A percentile compares a stretch with the other conserved stretches of the same genome.
These are phyloP conservation scores for Cyclotella distinguenda DNA, from an alignment of 108 stramenopile genomes.

Conservation along the genomic window DNA sequence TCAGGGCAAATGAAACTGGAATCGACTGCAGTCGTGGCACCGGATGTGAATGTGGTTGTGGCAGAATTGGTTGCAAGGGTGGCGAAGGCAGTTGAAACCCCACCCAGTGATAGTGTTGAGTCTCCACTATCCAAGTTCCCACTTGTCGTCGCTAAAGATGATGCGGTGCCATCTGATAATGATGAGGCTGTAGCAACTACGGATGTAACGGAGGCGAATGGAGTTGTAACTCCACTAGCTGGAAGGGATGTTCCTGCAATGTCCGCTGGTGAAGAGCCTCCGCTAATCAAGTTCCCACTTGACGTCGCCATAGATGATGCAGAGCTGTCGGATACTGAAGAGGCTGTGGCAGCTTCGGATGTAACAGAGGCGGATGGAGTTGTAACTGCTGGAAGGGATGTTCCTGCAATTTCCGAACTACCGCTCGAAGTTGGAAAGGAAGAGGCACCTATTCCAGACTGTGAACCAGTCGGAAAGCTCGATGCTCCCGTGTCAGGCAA, in stretches of 20 bases:
- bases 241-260: no score
- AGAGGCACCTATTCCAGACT: not conserved
- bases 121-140: no score
- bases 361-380: not conserved
- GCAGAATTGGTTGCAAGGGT: not conserved
- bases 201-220: no score
- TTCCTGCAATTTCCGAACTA: not conserved
- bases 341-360: not conserved
- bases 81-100: no score
- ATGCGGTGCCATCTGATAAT: no score
- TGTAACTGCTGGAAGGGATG: not conserved
- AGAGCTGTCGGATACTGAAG: no score
- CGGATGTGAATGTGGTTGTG: not conserved
- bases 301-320: no score
- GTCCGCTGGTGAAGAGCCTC: no score
- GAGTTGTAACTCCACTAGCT: no score
- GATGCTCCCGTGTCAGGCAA: not conserved
- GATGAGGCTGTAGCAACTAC: no score
- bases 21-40: not conserved
- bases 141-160: no score
- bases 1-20: slow-evolving; percentile 12
- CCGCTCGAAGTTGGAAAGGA: not conserved
- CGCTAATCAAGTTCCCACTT: no score
- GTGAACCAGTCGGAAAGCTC: not conserved
- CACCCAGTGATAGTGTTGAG: not conserved